Evolutionary conservation across 169 alveolate species (phyloP).

Genomic region (Babesia sp.): DNA sequence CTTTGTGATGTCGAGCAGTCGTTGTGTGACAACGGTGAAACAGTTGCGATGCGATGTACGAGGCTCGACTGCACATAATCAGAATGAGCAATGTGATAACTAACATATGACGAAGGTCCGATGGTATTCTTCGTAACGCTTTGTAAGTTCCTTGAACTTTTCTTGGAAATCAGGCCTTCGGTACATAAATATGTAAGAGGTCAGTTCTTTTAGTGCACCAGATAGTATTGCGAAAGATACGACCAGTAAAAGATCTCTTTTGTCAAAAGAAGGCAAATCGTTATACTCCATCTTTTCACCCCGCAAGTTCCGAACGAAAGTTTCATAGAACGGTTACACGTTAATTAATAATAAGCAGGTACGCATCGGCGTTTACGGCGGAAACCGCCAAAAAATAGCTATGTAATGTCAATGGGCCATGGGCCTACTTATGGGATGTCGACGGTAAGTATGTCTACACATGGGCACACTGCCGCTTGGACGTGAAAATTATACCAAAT

Average conservation of each 20-base stretch:
- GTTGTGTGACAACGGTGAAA: not conserved
- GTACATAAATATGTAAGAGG: constrained; percentile 43
- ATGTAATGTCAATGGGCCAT: too few species aligned
- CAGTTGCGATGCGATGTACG: not conserved
- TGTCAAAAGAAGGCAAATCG: constrained; percentile 37
- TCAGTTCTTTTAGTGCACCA: constrained; percentile 43
- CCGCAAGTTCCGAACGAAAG: too few species aligned
- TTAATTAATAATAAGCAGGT: too few species aligned
- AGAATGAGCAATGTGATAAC: not conserved
- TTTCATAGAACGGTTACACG: too few species aligned
- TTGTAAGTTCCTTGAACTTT: constrained; percentile 25
- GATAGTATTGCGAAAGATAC: constrained; percentile 19
- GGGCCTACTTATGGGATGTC: too few species aligned
- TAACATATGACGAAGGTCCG: constrained; percentile 43
- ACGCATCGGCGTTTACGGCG: too few species aligned
- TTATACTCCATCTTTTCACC: not conserved
- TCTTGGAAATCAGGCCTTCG: constrained; percentile 29
- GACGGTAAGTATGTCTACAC: too few species aligned
- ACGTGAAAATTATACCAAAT: too few species aligned
- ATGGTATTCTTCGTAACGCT: constrained; percentile 43
- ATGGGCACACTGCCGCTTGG: too few species aligned
- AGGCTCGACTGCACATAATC: constrained; percentile 15
- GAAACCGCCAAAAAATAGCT: too few species aligned
- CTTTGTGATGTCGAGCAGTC: constrained; percentile 15
- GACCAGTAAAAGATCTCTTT: constrained; percentile 34